Base-by-base conservation (phyloP, 495 filamentous ascomycete species). In the Lophiotrema nucula region DNA sequence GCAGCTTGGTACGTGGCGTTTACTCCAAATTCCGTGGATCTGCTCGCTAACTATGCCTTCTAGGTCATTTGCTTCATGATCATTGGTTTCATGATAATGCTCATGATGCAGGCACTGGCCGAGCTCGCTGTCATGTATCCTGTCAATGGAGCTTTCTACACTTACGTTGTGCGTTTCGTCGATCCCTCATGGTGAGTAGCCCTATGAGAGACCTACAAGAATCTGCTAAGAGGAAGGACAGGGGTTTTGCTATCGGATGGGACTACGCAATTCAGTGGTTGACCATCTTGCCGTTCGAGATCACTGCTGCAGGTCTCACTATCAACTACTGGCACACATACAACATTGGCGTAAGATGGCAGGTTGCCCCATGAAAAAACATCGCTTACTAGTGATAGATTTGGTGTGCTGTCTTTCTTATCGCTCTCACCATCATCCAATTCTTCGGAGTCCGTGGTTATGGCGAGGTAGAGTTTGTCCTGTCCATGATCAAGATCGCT, bases 91-190 rank as follows among this genome's bases (percentile, higher is more conserved):
- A 78, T 83, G 74, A 73, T 83, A 51, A 66, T 79, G 39, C 68
- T 65, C 41, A 64, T 60, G 53, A 62, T 89, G 63, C 84, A 87
- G 66, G 84, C 84, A 10, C 70, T 89, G 22, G 86, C 83, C 62
- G 86, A 89, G 67, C 59, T 89, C 54, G 85, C 86, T 13, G 81
- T 86, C 47, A 76, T 87, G 59, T 89, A 85, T 61, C 87, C 87
- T 5, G 79, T 83, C 39, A 85, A 84, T 38, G 87, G 81, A 58
- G 79, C 75, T 47, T 82, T 83, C 68, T 83, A 76, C 69, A 72
- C 69, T 23, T 83, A 82, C 66, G 71, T 72, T 45, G 67, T 71
- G 24, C 77, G 80, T n/a, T 83, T 83, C 48, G 74, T 83, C 48
- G 80, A 80, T 66, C 77, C 79, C 46, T 75, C 81, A 16, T 83